phyloP scores from a whole-genome alignment of 495 filamentous ascomycete species.

The Cenococcum geophilum region DNA sequence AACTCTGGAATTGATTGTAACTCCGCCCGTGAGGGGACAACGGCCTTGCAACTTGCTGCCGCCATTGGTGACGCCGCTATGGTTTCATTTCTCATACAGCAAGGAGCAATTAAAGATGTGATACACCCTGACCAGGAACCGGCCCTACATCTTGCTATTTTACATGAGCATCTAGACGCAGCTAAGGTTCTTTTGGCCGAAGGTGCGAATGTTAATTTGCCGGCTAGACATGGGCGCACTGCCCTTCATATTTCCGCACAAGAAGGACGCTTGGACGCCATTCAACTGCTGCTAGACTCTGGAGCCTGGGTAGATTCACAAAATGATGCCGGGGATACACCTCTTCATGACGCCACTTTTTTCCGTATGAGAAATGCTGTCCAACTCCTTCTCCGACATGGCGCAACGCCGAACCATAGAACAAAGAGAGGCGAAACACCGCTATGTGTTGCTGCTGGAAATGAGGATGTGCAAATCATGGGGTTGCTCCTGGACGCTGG shows the following conservation, averaged over 20 bases:
- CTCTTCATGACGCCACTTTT: background rate
- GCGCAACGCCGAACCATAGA: background rate
- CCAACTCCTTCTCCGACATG: background rate
- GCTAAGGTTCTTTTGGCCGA: background rate
- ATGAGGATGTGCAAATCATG: background rate
- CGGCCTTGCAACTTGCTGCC: background rate
- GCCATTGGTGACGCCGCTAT: background rate
- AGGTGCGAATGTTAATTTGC: background rate
- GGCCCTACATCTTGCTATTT: background rate
- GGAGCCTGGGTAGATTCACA: background rate
- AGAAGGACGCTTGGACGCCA: background rate
- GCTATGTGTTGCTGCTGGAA: background rate
- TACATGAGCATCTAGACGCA: background rate
- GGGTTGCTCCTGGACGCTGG: background rate
- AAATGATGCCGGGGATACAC: background rate
- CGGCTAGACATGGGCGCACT: background rate
- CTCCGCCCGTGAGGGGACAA: background rate
- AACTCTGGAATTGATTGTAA: background rate
- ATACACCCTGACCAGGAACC: background rate
- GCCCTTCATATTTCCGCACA: background rate
- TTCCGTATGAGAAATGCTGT: background rate
- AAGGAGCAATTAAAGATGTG: background rate
- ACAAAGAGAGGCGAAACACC: background rate
- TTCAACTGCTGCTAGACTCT: background rate
- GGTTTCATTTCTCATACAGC: background rate